Evolutionary conservation across 2,329 filamentous ascomycete genomes (phyloP), one percentile per base, ranked within the genome.

Genomic region (Immersiporthe knoxdaviesiana): DNA sequence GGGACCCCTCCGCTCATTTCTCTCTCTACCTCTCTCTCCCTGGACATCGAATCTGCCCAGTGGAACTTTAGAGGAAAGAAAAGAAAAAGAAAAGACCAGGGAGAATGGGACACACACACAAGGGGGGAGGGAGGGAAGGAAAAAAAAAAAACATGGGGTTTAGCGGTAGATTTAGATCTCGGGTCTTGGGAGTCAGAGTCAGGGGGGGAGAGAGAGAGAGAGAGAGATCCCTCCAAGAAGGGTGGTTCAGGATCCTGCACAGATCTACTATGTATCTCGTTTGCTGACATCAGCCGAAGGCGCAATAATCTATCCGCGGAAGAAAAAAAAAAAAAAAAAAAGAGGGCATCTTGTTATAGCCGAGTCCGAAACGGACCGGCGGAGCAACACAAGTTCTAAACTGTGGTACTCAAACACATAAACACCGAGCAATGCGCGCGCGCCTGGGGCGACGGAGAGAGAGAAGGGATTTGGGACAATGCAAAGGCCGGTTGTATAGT

Each of bases 171-270:
- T 14, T 39, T 32, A 59, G 56, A 59, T 59, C 56, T 59, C 56
- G 56, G 56, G 32, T 59, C 30, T 37, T 37, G 56, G 30, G 1
- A 18, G 27, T 30, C 52, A 30, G 27, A n/a, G n/a, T n/a, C n/a
- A n/a, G n/a, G n/a, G n/a, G n/a, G n/a, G n/a, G n/a, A n/a, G n/a
- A n/a, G n/a, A n/a, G n/a, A n/a, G n/a, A n/a, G n/a, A n/a, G n/a
- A n/a, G n/a, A 14, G 52, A 56, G 52, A 56, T 24, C 30, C 14
- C 52, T 14, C 27, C 14, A 56, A 30, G 24, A 56, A 30, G 52
- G 52, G 52, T 56, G 52, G 52, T 56, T 56, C 56, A 59, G 30
- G 30, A 35, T 59, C 30, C 56, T 59, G 32, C 56, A 59, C 32
- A 59, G 56, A 59, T 59, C n/a, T n/a, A n/a, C n/a, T n/a, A n/a